Evolutionary conservation across 495 filamentous ascomycete species (phyloP).

Genomic region (Talaromyces thailandensis): DNA sequence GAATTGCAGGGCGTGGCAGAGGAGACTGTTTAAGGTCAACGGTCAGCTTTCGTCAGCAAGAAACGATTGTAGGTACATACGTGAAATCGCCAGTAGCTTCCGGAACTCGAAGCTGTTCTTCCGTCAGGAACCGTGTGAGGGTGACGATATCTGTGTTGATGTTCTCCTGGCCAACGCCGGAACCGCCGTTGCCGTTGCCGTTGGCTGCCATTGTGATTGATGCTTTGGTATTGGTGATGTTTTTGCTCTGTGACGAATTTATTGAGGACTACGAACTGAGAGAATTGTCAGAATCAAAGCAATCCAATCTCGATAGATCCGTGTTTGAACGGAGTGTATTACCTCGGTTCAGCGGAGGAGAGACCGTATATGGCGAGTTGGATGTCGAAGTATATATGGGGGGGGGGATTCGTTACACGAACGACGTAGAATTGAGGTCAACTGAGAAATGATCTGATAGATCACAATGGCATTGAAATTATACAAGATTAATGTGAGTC

Average conservation of each 20-base stretch:
- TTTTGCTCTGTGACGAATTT: neutral
- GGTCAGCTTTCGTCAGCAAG: neutral
- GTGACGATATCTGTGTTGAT: constrained; percentile 96
- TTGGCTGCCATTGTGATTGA: constrained; percentile 27
- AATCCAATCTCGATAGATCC: neutral
- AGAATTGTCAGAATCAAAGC: constrained; percentile 3
- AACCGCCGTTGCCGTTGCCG: constrained; percentile 26
- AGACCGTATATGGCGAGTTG: constrained; percentile 4
- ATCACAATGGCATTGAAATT: neutral
- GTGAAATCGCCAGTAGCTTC: constrained; percentile 98
- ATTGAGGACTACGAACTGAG: neutral
- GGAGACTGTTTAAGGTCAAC: constrained; percentile 47
- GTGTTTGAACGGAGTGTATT: constrained; percentile 8
- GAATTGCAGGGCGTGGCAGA: constrained; percentile 97
- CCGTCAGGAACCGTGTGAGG: constrained; percentile 87
- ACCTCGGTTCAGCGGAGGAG: constrained; percentile 26
- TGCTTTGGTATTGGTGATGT: neutral
- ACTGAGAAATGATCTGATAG: neutral
- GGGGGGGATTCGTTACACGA: neutral
- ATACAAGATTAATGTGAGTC: neutral
- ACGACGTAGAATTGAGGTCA: neutral
- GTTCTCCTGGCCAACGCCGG: constrained; percentile 52
- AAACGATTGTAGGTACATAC: constrained; percentile 36
- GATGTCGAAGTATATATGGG: neutral
- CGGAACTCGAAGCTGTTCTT: constrained; percentile 87